A percentile compares a stretch with the other conserved stretches of the same genome.
phyloP scores from a whole-genome alignment of 2,329 filamentous ascomycete genomes.

The Phialophora macrospora region DNA sequence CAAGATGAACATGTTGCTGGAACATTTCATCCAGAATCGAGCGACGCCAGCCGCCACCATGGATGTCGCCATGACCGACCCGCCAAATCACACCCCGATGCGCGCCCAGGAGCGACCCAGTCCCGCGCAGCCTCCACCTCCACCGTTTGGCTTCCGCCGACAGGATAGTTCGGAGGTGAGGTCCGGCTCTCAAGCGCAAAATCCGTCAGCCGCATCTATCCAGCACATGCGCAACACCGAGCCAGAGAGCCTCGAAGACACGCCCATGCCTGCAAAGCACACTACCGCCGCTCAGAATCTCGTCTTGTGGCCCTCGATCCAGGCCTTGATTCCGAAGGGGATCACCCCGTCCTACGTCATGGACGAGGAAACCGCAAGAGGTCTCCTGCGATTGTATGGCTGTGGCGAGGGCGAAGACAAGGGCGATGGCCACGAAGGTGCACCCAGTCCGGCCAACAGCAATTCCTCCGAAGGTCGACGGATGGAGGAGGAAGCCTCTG shows the following conservation, averaged over 20 bases:
- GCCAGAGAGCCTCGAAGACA: slow-evolving; percentile 55
- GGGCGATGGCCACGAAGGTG: slow-evolving; percentile 53
- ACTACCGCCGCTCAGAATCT: slow-evolving; percentile 87
- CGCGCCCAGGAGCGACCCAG: slow-evolving; percentile 10
- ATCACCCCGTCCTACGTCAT: slow-evolving; percentile 67
- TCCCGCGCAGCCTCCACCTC: slow-evolving; percentile 26
- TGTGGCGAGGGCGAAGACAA: slow-evolving; percentile 74
- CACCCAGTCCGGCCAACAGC: slow-evolving; percentile 48
- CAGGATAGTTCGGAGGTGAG: slow-evolving; percentile 38
- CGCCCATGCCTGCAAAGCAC: slow-evolving; percentile 81
- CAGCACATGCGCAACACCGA: slow-evolving; percentile 52
- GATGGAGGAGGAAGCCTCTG: slow-evolving; percentile 41
- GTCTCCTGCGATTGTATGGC: slow-evolving; percentile 75
- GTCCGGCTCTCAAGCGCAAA: slow-evolving; percentile 13
- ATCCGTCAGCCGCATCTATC: slow-evolving; percentile 24
- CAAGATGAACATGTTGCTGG: slow-evolving; percentile 23
- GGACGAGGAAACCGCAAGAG: slow-evolving; percentile 73
- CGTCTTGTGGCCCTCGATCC: slow-evolving; percentile 72
- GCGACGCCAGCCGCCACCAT: background rate
- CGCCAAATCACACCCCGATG: slow-evolving; percentile 3
- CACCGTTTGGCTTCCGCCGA: slow-evolving; percentile 27
- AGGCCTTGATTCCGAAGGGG: slow-evolving; percentile 61
- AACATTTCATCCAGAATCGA: slow-evolving; percentile 9
- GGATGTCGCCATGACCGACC: slow-evolving; percentile 12
- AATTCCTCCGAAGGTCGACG: slow-evolving; percentile 42